These are phyloP conservation scores for Pseudonitzschia multistriata DNA, from an alignment of 108 stramenopile genomes.

Conservation along the genomic window DNA sequence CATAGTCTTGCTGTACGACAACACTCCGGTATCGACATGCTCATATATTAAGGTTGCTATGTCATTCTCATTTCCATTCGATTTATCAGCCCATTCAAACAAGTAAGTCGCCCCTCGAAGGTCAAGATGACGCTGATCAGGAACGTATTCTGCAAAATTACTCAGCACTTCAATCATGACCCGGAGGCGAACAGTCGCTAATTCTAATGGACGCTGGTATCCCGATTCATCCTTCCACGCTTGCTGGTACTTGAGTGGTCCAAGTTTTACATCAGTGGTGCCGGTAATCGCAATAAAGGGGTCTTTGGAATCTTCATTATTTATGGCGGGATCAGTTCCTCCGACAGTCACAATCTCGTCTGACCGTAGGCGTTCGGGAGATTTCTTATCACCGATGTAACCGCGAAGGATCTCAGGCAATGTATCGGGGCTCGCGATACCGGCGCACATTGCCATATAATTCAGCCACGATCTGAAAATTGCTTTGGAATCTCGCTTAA, in stretches of 20 bases:
- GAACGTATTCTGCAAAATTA: constrained; percentile 61
- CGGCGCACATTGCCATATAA: constrained; percentile 79
- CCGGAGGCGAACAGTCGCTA: constrained; percentile 68
- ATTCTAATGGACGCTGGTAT: constrained; percentile 70
- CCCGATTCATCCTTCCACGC: constrained; percentile 50
- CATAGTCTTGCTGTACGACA: constrained; percentile 67
- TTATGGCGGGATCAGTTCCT: not conserved
- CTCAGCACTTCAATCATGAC: constrained; percentile 68
- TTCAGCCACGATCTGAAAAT: constrained; percentile 63
- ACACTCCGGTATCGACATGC: constrained; percentile 49
- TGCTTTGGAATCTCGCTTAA: constrained; percentile 10
- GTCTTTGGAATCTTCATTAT: not conserved
- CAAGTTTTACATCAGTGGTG: constrained; percentile 31
- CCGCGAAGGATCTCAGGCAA: constrained; percentile 64
- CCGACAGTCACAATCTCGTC: constrained; percentile 53
- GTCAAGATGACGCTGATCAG: constrained; percentile 40
- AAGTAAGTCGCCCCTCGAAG: constrained; percentile 63
- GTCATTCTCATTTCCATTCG: not conserved
- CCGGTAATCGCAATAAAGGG: constrained; percentile 27
- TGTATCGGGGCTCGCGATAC: constrained; percentile 68
- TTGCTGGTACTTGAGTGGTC: constrained; percentile 38
- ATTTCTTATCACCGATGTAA: constrained; percentile 59
- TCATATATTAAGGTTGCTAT: constrained; percentile 38
- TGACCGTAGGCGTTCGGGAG: constrained; percentile 60
- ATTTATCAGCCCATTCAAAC: constrained; percentile 41